Conservation (phyloP, 805 yeast species). For the Hanseniaspora meyeri region DNA sequence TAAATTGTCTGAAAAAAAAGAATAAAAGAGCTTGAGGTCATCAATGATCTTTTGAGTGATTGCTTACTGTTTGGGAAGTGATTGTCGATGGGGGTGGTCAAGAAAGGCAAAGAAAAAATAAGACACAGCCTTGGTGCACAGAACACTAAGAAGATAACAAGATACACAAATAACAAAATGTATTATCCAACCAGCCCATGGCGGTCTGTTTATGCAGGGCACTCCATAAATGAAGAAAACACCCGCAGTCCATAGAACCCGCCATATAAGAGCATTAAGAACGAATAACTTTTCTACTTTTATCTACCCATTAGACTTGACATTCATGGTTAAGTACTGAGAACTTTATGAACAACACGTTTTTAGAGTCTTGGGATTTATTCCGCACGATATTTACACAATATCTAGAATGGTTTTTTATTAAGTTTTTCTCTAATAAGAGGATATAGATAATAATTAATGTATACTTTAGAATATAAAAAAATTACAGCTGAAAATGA, state of each 20-base stretch:
- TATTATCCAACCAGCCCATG: conserved; percentile 57
- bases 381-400: conserved; percentile 46
- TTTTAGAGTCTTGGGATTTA: conserved; percentile 45
- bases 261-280: conserved; percentile 55
- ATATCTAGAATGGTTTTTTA: conserved; percentile 21
- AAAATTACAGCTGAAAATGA: too few relatives aligned
- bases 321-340: conserved; percentile 37
- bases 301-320: conserved; percentile 61
- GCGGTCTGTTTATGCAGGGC: conserved; percentile 16
- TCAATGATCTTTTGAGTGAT: too few relatives aligned
- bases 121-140: too few relatives aligned
- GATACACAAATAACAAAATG: not conserved
- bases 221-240: too few relatives aligned
- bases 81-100: too few relatives aligned
- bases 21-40: too few relatives aligned
- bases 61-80: too few relatives aligned
- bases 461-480: too few relatives aligned
- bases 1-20: too few relatives aligned
- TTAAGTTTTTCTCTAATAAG: not conserved
- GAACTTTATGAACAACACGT: conserved; percentile 54
- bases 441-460: too few relatives aligned
- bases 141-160: too few relatives aligned
- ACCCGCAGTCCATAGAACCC: conserved; percentile 41
- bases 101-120: too few relatives aligned
- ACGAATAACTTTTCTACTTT: conserved; percentile 34